Evolutionary conservation across 2,329 filamentous ascomycete species (phyloP).

Genomic region (Trichoderma guizhouense): DNA sequence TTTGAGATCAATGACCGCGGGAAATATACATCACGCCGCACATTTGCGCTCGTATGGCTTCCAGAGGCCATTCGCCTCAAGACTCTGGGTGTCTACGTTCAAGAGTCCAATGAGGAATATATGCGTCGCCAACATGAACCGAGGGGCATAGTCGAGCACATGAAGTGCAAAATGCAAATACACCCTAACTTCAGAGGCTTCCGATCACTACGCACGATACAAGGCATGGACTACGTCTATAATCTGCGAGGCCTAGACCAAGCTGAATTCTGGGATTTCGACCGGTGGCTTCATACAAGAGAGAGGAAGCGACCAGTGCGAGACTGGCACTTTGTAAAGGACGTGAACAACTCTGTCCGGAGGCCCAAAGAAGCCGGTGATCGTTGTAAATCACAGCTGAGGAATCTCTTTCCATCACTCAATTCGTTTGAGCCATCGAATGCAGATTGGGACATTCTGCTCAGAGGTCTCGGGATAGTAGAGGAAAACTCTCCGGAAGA

Average conservation of each 20-base stretch:
- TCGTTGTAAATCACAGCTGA: slow-evolving; percentile 20
- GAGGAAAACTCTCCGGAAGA: not conserved
- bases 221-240: slow-evolving; percentile 44
- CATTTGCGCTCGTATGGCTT: slow-evolving; percentile 35
- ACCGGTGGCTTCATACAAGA: slow-evolving; percentile 25
- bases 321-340: slow-evolving; percentile 30
- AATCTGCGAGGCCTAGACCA: slow-evolving; percentile 42
- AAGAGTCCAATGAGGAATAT: slow-evolving; percentile 32
- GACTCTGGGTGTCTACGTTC: slow-evolving; percentile 39
- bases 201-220: slow-evolving; percentile 39
- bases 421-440: slow-evolving; percentile 4
- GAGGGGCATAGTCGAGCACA: slow-evolving; percentile 20
- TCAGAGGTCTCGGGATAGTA: not conserved
- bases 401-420: slow-evolving; percentile 25
- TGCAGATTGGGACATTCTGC: slow-evolving; percentile 16
- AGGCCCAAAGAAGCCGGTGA: slow-evolving; percentile 21
- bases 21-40: slow-evolving; percentile 38
- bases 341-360: slow-evolving; percentile 27
- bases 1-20: slow-evolving; percentile 16
- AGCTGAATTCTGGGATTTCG: slow-evolving; percentile 42
- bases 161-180: slow-evolving; percentile 28
- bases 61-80: slow-evolving; percentile 37
- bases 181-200: slow-evolving; percentile 41
- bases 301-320: slow-evolving; percentile 22
- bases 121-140: slow-evolving; percentile 40